A percentile compares a stretch with the other conserved stretches of the same genome.
Evolutionary conservation across 2,329 filamentous ascomycete genomes (phyloP).

Genomic region (Periconia sp.): DNA sequence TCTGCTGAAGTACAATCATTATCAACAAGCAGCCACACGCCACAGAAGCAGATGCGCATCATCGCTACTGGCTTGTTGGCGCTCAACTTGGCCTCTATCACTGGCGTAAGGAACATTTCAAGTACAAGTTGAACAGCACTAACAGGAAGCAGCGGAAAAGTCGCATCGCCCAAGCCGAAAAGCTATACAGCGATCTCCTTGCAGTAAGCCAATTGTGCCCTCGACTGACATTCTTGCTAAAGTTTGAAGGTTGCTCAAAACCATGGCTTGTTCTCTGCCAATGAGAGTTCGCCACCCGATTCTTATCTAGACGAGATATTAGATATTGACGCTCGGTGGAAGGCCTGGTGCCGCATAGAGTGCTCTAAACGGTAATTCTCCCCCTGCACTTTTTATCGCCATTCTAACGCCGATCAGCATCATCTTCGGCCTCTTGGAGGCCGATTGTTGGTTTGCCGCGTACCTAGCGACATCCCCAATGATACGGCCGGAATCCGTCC

Average conservation of each 20-base stretch:
- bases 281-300: constrained; percentile 44
- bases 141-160: constrained; percentile 40
- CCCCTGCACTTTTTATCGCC: neutral
- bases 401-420: constrained; percentile 31
- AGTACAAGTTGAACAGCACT: constrained; percentile 5
- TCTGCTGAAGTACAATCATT: constrained; percentile 51
- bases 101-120: constrained; percentile 47
- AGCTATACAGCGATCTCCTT: constrained; percentile 59
- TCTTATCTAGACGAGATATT: constrained; percentile 53
- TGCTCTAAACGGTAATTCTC: constrained; percentile 52
- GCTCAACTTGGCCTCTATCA: constrained; percentile 57
- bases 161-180: constrained; percentile 55
- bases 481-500: constrained; percentile 53
- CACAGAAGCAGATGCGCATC: constrained; percentile 52
- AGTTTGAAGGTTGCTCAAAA: constrained; percentile 52
- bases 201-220: constrained; percentile 36
- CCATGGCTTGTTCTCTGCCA: constrained; percentile 58
- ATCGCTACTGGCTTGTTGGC: constrained; percentile 57
- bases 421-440: constrained; percentile 54
- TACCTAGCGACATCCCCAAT: constrained; percentile 56
- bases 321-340: constrained; percentile 57
- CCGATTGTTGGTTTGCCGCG: constrained; percentile 57
- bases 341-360: constrained; percentile 60
- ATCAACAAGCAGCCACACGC: constrained; percentile 46
- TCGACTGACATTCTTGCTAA: constrained; percentile 13